phyloP scores from a whole-genome alignment of 345 rosid genomes.

The Chamaenerion angustifolium region DNA sequence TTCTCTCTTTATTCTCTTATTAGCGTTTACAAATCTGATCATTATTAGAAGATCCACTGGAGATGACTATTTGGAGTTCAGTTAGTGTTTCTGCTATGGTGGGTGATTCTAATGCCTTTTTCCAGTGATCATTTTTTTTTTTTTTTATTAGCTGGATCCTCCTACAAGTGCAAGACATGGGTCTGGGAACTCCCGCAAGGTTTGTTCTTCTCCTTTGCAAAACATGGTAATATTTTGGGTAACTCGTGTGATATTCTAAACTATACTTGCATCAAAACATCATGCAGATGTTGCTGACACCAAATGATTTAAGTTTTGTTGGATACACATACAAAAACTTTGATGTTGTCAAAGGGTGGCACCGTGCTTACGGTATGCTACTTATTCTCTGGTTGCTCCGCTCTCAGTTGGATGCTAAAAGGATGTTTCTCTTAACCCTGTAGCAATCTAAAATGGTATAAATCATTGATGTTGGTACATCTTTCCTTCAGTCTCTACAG shows the following conservation, averaged over 20 bases:
- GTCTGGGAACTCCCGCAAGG: slow-evolving; percentile 84
- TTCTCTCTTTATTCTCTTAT: slow-evolving; percentile 5
- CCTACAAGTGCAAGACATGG: slow-evolving; percentile 57
- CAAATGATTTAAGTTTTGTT: slow-evolving; percentile 89
- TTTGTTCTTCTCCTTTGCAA: slow-evolving; percentile 18
- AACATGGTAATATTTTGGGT: not conserved
- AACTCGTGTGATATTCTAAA: not conserved
- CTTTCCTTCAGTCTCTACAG: slow-evolving; percentile 12
- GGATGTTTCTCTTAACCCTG: not conserved
- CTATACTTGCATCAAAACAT: slow-evolving; percentile 4
- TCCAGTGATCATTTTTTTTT: not conserved
- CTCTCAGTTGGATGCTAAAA: not conserved
- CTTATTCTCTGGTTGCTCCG: slow-evolving; percentile 1
- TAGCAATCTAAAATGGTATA: not conserved
- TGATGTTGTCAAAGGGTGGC: slow-evolving; percentile 77
- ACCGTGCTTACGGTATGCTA: slow-evolving; percentile 45
- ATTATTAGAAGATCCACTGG: not conserved
- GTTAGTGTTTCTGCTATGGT: too few relatives aligned
- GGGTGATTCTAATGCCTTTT: too few relatives aligned
- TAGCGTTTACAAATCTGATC: not conserved
- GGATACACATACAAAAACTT: slow-evolving; percentile 96
- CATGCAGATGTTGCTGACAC: slow-evolving; percentile 61
- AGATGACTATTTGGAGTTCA: too few relatives aligned
- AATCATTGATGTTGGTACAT: not conserved
- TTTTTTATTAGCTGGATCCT: slow-evolving; percentile 43